phyloP scores from a whole-genome alignment of 2,329 filamentous ascomycete genomes.

The Penicillium sp. region DNA sequence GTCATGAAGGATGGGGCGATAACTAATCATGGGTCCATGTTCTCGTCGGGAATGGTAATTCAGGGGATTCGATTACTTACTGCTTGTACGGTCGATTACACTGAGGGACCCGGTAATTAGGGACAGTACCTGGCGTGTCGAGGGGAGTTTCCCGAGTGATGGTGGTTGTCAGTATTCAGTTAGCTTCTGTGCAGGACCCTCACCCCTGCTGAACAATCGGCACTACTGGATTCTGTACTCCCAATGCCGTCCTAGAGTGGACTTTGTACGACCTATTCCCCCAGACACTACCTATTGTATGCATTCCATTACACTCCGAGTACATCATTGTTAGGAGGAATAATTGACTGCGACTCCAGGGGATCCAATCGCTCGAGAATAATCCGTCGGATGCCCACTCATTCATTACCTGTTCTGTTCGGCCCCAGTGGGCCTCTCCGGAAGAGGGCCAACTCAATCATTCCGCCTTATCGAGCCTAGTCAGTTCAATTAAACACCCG shows the following conservation, averaged over 20 bases:
- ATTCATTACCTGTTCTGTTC: not conserved
- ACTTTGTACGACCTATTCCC: not conserved
- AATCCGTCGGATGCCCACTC: not conserved
- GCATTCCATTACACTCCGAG: not conserved
- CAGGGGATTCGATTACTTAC: not conserved
- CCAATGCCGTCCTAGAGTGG: not conserved
- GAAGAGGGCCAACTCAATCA: constrained; percentile 1
- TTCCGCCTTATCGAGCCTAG: not conserved
- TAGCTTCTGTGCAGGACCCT: not conserved
- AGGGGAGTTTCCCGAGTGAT: not conserved
- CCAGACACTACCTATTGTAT: not conserved
- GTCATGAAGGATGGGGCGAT: not conserved
- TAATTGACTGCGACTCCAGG: not conserved
- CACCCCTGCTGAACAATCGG: not conserved
- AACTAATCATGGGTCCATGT: not conserved
- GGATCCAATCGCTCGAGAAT: not conserved
- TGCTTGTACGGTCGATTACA: not conserved
- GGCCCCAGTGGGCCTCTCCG: not conserved
- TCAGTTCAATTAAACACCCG: not conserved
- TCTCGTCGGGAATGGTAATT: too few species aligned
- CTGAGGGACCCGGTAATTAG: not conserved
- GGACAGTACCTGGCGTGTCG: not conserved
- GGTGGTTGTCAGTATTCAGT: not conserved
- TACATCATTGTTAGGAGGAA: too few species aligned
- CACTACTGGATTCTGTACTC: not conserved